Percentiles rank a stretch among this genome's conserved stretches.
These are phyloP conservation scores for Leishmania braziliensis DNA, from an alignment of 208 protist genomes.

Conservation along the genomic window DNA sequence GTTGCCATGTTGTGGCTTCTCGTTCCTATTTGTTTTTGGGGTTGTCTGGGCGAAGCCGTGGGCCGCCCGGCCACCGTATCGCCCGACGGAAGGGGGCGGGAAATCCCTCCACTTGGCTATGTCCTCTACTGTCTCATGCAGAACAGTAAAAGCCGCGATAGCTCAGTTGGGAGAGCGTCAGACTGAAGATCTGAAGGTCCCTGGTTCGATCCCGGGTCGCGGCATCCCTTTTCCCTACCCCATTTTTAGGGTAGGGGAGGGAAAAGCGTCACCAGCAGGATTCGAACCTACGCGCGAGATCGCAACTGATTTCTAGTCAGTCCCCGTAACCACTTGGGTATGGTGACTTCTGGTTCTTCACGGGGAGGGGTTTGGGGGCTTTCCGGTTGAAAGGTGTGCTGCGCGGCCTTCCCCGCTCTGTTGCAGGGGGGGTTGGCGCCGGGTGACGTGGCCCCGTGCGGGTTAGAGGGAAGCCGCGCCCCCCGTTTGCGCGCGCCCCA, in stretches of 20 bases:
- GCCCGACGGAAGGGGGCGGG: no score
- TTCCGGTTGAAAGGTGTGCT: not conserved
- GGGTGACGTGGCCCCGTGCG: not conserved
- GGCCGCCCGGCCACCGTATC: not conserved
- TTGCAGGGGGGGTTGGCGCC: no score
- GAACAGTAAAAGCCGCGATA: slow-evolving; percentile 52
- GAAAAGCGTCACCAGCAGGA: slow-evolving; percentile 67
- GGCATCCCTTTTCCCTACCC: slow-evolving; percentile 55
- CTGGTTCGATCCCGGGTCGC: slow-evolving; percentile 88
- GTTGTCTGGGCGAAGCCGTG: not conserved
- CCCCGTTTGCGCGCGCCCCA: not conserved
- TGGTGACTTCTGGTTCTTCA: slow-evolving; percentile 27
- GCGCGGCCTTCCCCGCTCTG: no score
- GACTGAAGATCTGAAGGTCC: slow-evolving; percentile 92
- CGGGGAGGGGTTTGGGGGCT: not conserved
- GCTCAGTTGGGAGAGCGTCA: slow-evolving; percentile 91
- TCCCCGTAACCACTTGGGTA: slow-evolving; percentile 90
- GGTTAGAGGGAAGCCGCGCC: not conserved
- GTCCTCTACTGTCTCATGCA: not conserved
- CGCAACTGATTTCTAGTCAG: slow-evolving; percentile 86
- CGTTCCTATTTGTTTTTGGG: not conserved
- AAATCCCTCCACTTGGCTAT: no score
- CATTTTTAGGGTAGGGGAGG: not conserved
- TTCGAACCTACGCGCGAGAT: slow-evolving; percentile 87
- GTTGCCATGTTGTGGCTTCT: not conserved